Base-by-base conservation (phyloP, 2,329 filamentous ascomycete species). In the Talaromyces sp. region DNA sequence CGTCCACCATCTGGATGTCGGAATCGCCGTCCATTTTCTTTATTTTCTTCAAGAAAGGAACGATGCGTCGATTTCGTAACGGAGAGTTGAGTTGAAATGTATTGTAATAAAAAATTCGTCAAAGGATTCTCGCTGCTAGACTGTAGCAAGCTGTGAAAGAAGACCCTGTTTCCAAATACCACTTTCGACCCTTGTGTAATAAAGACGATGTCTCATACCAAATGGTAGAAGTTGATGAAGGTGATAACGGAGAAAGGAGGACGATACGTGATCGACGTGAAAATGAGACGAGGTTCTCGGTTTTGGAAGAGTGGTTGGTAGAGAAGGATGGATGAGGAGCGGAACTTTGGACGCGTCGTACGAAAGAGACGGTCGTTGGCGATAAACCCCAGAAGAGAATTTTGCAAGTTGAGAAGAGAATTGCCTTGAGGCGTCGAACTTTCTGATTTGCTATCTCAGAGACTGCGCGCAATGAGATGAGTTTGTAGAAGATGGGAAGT, bases 21-120 rank as follows among this genome's bases (percentile, higher is more conserved):
- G 36, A 34, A 34, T 58, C 51, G 49, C 15, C 25, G 19, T 56
- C 49, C 61, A 63, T 63, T 47, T 63, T 25, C 51, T 38, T 38
- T 47, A 49, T 34, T 58, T 47, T 63, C 36, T 58, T 47, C 47
- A 13, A 40, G 38, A 29, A 47, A 36, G 5, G 36, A 10, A 36
- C 36, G 36, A 43, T 27, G 34, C 19, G 13, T 59, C 4, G 15
- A 8, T 0, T 13, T 45, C 13, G 17, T 11, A 40, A 45, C 13
- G 31, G 13, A 43, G n/a, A 36, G 5, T 34, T 19, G 7, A 13
- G n/a, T 2, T 25, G 2, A 15, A 54, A 27, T 34, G 27, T 54
- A 54, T 17, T 34, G 27, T 54, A 31, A 19, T 11, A 34, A 25
- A 36, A 31, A 56, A 56, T 25, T 56, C n/a, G 29, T 17, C 29